A percentile compares a stretch with the other conserved stretches of the same genome.
phyloP scores from a whole-genome alignment of 495 filamentous ascomycete species.

The Penicillium nucicola region DNA sequence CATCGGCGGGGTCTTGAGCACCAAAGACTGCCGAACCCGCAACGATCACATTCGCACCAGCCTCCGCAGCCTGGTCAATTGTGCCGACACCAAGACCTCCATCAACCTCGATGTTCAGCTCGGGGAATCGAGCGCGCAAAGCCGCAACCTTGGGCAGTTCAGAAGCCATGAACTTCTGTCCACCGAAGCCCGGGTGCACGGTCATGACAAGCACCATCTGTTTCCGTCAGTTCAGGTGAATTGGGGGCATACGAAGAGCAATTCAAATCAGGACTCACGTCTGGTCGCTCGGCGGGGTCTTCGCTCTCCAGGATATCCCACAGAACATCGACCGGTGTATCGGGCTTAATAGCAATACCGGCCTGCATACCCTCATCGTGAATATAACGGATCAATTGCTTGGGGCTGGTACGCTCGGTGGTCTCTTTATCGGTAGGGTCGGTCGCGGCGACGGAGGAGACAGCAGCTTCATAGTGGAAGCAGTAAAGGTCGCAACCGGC shows the following conservation, averaged over 20 bases:
- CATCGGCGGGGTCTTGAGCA: slow-evolving; percentile 78
- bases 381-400: slow-evolving; percentile 83
- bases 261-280: slow-evolving; percentile 58
- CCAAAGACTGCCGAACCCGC: slow-evolving; percentile 97
- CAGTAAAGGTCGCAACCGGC: slow-evolving; percentile 98
- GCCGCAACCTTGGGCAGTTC: slow-evolving; percentile 90
- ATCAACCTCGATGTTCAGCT: slow-evolving; percentile 95
- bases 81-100: slow-evolving; percentile 85
- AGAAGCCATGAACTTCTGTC: slow-evolving; percentile 96
- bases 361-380: slow-evolving; percentile 86
- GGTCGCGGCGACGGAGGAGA: slow-evolving; percentile 77
- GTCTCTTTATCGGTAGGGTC: slow-evolving; percentile 63
- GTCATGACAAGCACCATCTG: slow-evolving; percentile 99
- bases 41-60: slow-evolving; percentile 96
- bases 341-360: slow-evolving; percentile 93
- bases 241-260: not conserved
- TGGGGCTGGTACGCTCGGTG: slow-evolving; percentile 68
- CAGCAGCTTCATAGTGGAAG: slow-evolving; percentile 99
- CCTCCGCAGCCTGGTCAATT: slow-evolving; percentile 91
- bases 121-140: slow-evolving; percentile 78
- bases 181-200: slow-evolving; percentile 94
- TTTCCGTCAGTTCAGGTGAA: not conserved
- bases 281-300: slow-evolving; percentile 72
- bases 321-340: slow-evolving; percentile 82
- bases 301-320: slow-evolving; percentile 79